Conservation (phyloP, 192 early-diverging fungal genomes). For the Geosiphon pyriformis region DNA sequence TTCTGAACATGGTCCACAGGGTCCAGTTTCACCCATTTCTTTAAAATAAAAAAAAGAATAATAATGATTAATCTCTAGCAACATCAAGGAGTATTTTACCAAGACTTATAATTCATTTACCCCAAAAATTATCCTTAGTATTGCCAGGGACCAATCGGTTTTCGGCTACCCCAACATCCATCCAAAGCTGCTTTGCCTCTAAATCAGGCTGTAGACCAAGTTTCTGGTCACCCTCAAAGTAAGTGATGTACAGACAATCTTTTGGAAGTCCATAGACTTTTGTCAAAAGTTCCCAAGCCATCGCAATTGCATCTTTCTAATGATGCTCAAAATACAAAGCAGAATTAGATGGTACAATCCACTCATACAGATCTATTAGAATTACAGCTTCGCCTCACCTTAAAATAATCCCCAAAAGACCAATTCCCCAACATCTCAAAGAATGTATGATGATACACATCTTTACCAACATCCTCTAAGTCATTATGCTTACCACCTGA, state of each 20-base stretch:
- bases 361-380: not conserved
- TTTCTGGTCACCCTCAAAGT: conserved; percentile 88
- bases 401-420: conserved; percentile 99
- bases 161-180: conserved; percentile 79
- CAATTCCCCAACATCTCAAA: conserved; percentile 99
- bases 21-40: conserved; percentile 97
- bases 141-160: conserved; percentile 82
- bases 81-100: not conserved
- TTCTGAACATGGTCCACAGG: conserved; percentile 97
- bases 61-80: not conserved
- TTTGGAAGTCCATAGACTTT: conserved; percentile 73
- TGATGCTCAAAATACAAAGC: not conserved
- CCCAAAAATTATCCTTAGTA: conserved; percentile 98
- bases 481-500: conserved; percentile 98
- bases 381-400: conserved; percentile 45
- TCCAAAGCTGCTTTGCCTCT: conserved; percentile 90
- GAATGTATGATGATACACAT: conserved; percentile 99
- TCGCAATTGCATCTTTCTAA: conserved; percentile 80
- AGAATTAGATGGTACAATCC: not conserved
- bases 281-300: conserved; percentile 92
- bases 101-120: conserved; percentile 33
- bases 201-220: conserved; percentile 77
- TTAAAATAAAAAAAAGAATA: conserved; percentile 14
- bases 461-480: conserved; percentile 96
- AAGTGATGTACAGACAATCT: conserved; percentile 92